Evolutionary conservation across 2,329 filamentous ascomycete genomes (phyloP).

Genomic region (Talaromyces marneffei): DNA sequence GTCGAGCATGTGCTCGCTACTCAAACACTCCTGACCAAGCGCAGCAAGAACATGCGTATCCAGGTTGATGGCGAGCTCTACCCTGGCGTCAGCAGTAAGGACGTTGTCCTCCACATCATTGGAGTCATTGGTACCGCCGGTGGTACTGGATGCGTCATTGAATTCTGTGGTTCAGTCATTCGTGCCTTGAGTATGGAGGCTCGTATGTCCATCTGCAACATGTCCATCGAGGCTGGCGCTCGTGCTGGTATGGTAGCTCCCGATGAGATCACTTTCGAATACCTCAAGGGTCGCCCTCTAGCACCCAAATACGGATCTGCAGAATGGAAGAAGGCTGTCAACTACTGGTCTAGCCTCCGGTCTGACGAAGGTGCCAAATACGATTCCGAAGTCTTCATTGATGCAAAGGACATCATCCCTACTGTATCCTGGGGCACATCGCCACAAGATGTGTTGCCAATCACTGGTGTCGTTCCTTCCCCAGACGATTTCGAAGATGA

Average conservation of each 20-base stretch:
- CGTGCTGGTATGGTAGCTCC: conserved; percentile 95
- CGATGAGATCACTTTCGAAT: conserved; percentile 89
- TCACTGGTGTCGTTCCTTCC: conserved; percentile 82
- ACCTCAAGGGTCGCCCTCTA: conserved; percentile 84
- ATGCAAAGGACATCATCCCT: conserved; percentile 86
- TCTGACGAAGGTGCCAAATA: conserved; percentile 86
- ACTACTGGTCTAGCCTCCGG: conserved; percentile 80
- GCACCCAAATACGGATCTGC: conserved; percentile 77
- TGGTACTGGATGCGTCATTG: conserved; percentile 89
- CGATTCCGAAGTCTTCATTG: conserved; percentile 82
- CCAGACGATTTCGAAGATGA: conserved; percentile 80
- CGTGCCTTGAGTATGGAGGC: conserved; percentile 88
- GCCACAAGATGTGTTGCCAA: conserved; percentile 92
- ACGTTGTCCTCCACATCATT: conserved; percentile 88
- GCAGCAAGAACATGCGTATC: conserved; percentile 98
- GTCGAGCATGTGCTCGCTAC: conserved; percentile 98
- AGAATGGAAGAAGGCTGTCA: conserved; percentile 82
- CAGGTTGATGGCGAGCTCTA: conserved; percentile 87
- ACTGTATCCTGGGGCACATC: conserved; percentile 97
- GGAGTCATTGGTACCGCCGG: conserved; percentile 91
- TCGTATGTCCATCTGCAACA: conserved; percentile 99
- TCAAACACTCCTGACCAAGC: conserved; percentile 87
- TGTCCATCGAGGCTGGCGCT: conserved; percentile 95
- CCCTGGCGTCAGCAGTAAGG: conserved; percentile 91
- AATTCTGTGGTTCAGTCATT: conserved; percentile 95